These are phyloP conservation scores for Amylocarpus encephaloides DNA, from an alignment of 2,329 filamentous ascomycete species.

Conservation along the genomic window DNA sequence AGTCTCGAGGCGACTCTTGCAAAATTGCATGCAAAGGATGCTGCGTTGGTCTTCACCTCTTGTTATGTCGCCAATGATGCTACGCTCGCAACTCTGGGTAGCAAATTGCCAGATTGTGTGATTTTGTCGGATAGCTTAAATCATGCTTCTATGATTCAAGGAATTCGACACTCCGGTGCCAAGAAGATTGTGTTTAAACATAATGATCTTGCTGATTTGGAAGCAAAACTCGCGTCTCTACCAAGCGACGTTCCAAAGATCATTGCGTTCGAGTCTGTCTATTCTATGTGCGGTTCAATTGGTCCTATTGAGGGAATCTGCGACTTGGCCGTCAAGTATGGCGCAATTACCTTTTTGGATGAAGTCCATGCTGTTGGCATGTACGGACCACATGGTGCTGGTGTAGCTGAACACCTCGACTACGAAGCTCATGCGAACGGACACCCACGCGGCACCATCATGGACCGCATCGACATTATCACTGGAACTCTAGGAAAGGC, in stretches of 20 bases:
- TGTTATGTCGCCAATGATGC: slow-evolving; percentile 99
- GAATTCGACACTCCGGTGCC: slow-evolving; percentile 92
- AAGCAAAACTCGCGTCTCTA: slow-evolving; percentile 84
- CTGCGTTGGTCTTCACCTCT: slow-evolving; percentile 89
- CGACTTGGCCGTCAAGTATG: slow-evolving; percentile 94
- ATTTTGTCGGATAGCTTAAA: slow-evolving; percentile 97
- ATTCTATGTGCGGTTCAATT: slow-evolving; percentile 98
- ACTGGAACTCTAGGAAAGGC: slow-evolving; percentile 96
- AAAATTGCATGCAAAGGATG: slow-evolving; percentile 84
- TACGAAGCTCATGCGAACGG: slow-evolving; percentile 79
- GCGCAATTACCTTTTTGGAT: slow-evolving; percentile 93
- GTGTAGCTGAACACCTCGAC: slow-evolving; percentile 95
- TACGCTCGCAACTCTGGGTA: slow-evolving; percentile 91
- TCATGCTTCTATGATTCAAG: slow-evolving; percentile 99
- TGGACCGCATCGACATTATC: slow-evolving; percentile 97
- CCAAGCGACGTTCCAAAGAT: slow-evolving; percentile 87
- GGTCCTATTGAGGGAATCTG: slow-evolving; percentile 95
- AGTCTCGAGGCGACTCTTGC: slow-evolving; percentile 75
- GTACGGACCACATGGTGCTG: slow-evolving; percentile 93
- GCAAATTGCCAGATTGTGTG: slow-evolving; percentile 92
- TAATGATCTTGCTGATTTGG: slow-evolving; percentile 89
- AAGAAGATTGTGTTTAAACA: slow-evolving; percentile 99
- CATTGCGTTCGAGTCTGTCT: slow-evolving; percentile 97
- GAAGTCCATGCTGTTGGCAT: slow-evolving; percentile 99
- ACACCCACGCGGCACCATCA: slow-evolving; percentile 71